Evolutionary conservation across 140 eudicot genomes (phyloP), one percentile per base, ranked within the genome.

Genomic region (Stevia rebaudiana): DNA sequence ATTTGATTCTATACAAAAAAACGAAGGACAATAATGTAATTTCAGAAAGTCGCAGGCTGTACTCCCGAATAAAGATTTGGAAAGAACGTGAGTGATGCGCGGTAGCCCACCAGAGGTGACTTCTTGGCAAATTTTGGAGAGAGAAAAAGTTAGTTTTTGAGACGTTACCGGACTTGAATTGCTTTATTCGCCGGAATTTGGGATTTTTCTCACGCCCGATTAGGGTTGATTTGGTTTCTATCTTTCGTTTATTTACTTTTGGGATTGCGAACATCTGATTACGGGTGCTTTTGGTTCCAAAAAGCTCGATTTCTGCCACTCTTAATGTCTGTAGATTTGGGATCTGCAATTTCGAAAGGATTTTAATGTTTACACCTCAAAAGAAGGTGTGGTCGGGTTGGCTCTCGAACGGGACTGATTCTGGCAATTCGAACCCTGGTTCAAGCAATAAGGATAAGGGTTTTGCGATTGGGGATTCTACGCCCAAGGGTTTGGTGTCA

Each of bases 121-220:
- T 73, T 75, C 71, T 72, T 66, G 60, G 44, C 21, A 54, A 49
- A 17, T 44, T 57, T 66, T 15, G 50, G 57, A 49, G 63, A 65
- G 81, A 70, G 72, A 65, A 59, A 59, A 73, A 75, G 76, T 78
- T 77, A 30, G 88, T 81, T 80, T 80, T 81, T 18, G 60, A 79
- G 77, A 72, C 84, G 86, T 84, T 78, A 64, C 80, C 96, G 95
- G 91, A 87, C 61, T 82, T 74, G 31, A 76, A 84, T 79, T 60
- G 55, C 75, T 71, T 72, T 73, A 70, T 79, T 61, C 83, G 71
- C 83, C 91, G 86, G 88, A 67, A 82, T 86, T 84, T 78, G 70
- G 89, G 74, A 68, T 24, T 79, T 50, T 36, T 59, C 78, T 86
- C 77, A 82, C 76, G 78, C 75, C 86, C 95, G 89, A 64, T 63